A percentile compares a stretch with the other conserved stretches of the same genome.
phyloP scores from a whole-genome alignment of 768 basidiomycete species.

The Boletus rufocinnamomeus region DNA sequence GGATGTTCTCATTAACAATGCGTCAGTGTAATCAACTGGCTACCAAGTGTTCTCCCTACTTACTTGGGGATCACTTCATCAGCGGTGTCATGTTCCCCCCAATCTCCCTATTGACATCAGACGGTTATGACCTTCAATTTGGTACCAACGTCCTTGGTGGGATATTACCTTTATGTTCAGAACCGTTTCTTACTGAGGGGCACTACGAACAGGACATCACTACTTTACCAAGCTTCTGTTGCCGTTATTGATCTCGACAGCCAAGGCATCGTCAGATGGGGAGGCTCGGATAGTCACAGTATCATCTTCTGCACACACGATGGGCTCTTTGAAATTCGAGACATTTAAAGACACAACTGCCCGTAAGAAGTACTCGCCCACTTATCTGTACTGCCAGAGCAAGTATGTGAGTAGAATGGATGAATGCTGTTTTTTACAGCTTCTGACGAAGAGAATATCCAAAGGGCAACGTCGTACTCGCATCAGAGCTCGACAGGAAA shows the following conservation, averaged over 20 bases:
- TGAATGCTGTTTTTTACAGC: not conserved
- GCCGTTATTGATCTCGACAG: conserved; percentile 41
- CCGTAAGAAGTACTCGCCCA: conserved; percentile 23
- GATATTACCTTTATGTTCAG: conserved; percentile 15
- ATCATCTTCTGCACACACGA: conserved; percentile 38
- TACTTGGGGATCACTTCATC: not conserved
- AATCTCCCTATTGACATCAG: conserved; percentile 42
- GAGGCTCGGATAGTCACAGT: conserved; percentile 44
- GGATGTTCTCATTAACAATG: conserved; percentile 53
- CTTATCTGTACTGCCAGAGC: conserved; percentile 29
- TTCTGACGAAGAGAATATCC: not conserved
- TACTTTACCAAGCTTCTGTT: conserved; percentile 49
- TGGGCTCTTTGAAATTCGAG: conserved; percentile 36
- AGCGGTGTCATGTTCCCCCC: conserved; percentile 52
- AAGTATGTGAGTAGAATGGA: conserved; percentile 30
- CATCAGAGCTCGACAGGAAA: conserved; percentile 34
- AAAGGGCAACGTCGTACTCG: conserved; percentile 34
- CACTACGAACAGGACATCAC: conserved; percentile 39
- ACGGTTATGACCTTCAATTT: conserved; percentile 60
- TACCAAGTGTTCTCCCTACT: not conserved
- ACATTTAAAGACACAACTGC: conserved; percentile 43
- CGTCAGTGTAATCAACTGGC: conserved; percentile 31
- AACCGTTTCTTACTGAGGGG: conserved; percentile 21
- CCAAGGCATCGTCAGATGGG: conserved; percentile 34
- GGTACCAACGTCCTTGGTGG: conserved; percentile 56